Base-by-base conservation (phyloP, 208 protist species). In the Trypanosoma rangeli region DNA sequence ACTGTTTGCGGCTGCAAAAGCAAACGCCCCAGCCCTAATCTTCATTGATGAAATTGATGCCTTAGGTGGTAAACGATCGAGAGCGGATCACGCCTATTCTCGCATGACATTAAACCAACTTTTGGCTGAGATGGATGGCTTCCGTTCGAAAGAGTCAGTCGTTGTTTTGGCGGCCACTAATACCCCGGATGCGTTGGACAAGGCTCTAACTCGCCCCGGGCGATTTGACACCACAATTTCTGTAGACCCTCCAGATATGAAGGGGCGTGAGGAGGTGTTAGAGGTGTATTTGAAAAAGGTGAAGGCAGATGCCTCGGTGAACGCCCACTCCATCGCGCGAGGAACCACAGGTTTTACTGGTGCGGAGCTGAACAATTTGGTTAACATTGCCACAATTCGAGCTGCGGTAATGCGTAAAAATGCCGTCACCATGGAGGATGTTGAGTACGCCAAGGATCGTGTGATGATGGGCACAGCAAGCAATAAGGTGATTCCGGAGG, bases 1-100 rank as follows among this genome's bases (percentile, higher is more conserved):
- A 52, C 81, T 99, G 24, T 99, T 99, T 76, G 88, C 83, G 0
- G 86, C 89, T 18, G 98, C 98, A 18, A 98, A 98, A 82, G 78
- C 86, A n/a, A 67, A 92, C 49, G 65, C 92, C 20, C 98, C 98
- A 35, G 96, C 96, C 54, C 94, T 99, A 61, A 98, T 99, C 53
- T 99, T 99, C 75, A 99, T 99, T 52, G 98, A 99, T 86, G 98
- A 99, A 79, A 98, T 99, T 65, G 98, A 99, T 78, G 94, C 97
- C 0, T 80, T 99, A 12, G 98, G 96, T 16, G 87, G 85, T 22
- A 88, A 82, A 49, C 85, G 96, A 62, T 85, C 81, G 42, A 54
- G 80, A 33, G 69, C 50, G 22, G 91, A 96, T 69, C 82, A 89
- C 59, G 64, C 79, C 10, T 83, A 89, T 55, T 92, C 87, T 5